Base-by-base conservation (phyloP, 2,329 filamentous ascomycete genomes). In the Cercospora sp. region DNA sequence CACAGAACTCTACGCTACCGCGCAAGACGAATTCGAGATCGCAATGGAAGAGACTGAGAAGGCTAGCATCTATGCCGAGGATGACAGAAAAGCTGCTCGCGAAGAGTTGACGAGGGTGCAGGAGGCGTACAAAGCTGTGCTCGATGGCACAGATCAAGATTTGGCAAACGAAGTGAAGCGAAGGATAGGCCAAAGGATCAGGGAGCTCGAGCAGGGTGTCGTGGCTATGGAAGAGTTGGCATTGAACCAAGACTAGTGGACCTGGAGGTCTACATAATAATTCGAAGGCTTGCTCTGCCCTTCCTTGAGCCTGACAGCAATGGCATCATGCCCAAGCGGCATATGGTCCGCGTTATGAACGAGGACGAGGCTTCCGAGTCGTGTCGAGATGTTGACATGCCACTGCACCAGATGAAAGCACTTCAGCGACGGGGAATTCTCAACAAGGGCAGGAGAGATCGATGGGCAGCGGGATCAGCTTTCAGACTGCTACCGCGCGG, bases 51-150 rank as follows among this genome's bases (percentile, higher is more conserved):
- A 85, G 73, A 84, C 82, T 18, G 80, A 83, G 70, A 86, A 85
- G 77, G 82, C 83, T 66, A 84, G 84, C 10, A 82, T 86, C 33
- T 87, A 87, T 75, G 86, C 86, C 1, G 79, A 82, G 18, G 84
- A 84, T 28, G 85, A 87, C 69, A 78, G 86, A 4, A 82, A 81
- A 18, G 85, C 85, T 26, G 85, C 85, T 33, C 74, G 82, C 10
- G 84, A 86, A 73, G 85, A 86, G 70, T 72, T 87, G 64, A 80
- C 81, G 48, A 80, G 79, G 69, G 77, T 87, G 64, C 78, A 85
- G 68, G 79, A 81, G 60, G 83, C 80, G 10, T 87, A 83, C 67
- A 77, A 78, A 39, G 76, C 75, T 18, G 79, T 82, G 1, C 70
- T 85, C 5, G 79, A 80, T 31, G 80, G 81, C 6, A 69, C 73